A percentile compares a stretch with the other conserved stretches of the same genome.
Evolutionary conservation across 2,329 filamentous ascomycete genomes (phyloP).

Genomic region (Colletotrichum caudatum): DNA sequence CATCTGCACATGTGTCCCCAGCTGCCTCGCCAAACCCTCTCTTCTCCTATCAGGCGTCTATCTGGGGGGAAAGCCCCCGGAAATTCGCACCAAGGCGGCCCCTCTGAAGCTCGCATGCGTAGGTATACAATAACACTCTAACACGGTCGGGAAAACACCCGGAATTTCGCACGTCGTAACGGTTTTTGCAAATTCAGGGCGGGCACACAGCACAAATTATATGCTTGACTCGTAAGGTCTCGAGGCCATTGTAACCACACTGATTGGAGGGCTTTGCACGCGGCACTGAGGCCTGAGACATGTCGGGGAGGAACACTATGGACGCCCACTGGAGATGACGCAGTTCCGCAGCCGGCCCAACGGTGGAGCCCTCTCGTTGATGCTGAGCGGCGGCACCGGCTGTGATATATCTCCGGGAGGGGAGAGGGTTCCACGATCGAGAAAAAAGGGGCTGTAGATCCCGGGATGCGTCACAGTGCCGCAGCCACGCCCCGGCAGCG

Average conservation of each 20-base stretch:
- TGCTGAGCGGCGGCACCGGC: constrained; percentile 13
- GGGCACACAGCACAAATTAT: constrained; percentile 28
- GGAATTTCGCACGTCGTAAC: constrained; percentile 6
- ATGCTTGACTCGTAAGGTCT: constrained; percentile 20
- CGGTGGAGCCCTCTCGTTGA: constrained; percentile 28
- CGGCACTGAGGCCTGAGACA: constrained; percentile 14
- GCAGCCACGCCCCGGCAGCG: constrained; percentile 15
- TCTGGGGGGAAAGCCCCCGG: neutral
- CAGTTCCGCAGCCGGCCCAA: constrained; percentile 18
- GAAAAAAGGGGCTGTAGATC: neutral
- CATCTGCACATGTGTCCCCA: constrained; percentile 16
- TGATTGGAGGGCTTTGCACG: constrained; percentile 26
- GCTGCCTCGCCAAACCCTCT: constrained; percentile 19
- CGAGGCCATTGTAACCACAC: constrained; percentile 11
- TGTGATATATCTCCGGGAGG: constrained; percentile 1
- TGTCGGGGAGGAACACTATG: neutral
- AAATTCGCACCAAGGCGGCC: too few relatives aligned
- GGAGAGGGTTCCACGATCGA: neutral
- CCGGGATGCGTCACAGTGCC: constrained; percentile 28
- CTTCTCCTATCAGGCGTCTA: neutral
- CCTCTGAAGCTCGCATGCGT: too few relatives aligned
- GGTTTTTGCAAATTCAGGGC: constrained; percentile 14
- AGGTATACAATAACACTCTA: too few relatives aligned
- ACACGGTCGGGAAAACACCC: too few relatives aligned
- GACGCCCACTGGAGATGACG: neutral